Evolutionary conservation across 768 basidiomycete genomes (phyloP), one percentile per base, ranked within the genome.

Genomic region (Mycena olivaceomarginata): DNA sequence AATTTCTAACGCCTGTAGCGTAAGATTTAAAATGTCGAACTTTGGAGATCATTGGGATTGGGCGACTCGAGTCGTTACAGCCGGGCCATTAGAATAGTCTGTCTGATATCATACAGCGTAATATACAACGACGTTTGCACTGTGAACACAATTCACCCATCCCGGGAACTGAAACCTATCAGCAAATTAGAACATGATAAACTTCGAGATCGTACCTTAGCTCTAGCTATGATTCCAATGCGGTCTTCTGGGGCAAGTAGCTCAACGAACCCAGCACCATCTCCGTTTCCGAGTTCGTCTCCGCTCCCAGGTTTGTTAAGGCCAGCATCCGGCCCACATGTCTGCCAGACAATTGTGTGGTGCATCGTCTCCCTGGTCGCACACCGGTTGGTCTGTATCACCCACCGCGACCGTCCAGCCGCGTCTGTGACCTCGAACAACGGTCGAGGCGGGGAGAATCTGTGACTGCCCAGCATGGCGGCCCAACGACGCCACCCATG

Each of bases 191-290:
- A 43, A 63, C 2, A 43, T 43, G 5, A 63, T 20, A 63, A 20
- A 43, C 2, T 22, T 18, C 2, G 12, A 20, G 7, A n/a, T 22
- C 66, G 2, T 20, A 74, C 72, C 65, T 20, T 74, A 2, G 72
- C 72, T 15, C 66, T 53, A 5, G 72, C 72, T 48, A 74, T n/a
- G 11, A 74, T 16, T 6, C 7, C 65, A n/a, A 74, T 67, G 9
- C 65, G 25, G 31, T 74, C 72, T 5, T 37, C 74, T 0, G 74
- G 53, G 0, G 59, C 41, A 5, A 75, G 67, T 12, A 31, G 18
- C 8, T 75, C 62, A 16, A 70, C 41, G 43, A 75, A 75, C 13
- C 74, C 74, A 8, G 48, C 48, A 46, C 74, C 74, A 43, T 64
- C 67, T 1, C 74, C 74, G 31, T 67, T 75, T 31, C 74, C 73